Conservation (phyloP, 495 filamentous ascomycete genomes). For the Aspergillus taichungensis region DNA sequence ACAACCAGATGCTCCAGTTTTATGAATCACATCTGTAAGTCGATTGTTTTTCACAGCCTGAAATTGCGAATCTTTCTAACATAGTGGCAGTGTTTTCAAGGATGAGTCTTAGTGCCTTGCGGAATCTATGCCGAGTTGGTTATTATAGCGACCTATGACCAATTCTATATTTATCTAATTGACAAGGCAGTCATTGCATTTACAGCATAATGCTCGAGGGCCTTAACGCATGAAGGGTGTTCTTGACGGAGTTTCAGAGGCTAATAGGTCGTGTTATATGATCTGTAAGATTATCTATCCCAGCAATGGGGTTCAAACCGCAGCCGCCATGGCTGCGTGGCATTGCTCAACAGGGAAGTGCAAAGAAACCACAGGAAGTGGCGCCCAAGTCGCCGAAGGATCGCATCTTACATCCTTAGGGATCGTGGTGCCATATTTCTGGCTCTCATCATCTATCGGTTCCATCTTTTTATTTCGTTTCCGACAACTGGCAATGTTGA, state of each 20-base stretch:
- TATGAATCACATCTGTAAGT: slow-evolving; percentile 41
- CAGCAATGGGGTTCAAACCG: not conserved
- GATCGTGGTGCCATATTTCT: no score
- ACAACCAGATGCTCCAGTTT: slow-evolving; percentile 35
- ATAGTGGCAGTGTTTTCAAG: slow-evolving; percentile 28
- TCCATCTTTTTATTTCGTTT: no score
- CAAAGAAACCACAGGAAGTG: not conserved
- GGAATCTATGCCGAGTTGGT: no score
- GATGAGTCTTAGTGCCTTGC: slow-evolving; percentile 6
- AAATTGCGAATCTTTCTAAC: slow-evolving; percentile 12
- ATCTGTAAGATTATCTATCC: slow-evolving; percentile 7
- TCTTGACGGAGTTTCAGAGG: slow-evolving; percentile 1
- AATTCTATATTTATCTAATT: not conserved
- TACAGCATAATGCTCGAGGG: not conserved
- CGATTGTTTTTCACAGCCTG: not conserved
- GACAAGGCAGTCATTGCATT: not conserved
- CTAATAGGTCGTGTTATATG: not conserved
- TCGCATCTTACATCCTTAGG: no score
- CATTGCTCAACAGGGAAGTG: no score
- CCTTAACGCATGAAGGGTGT: slow-evolving; percentile 5
- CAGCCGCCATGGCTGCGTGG: no score
- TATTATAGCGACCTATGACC: no score
- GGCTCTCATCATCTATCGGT: no score
- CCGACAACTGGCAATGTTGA: not conserved
- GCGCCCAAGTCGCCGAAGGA: no score